phyloP scores from a whole-genome alignment of 2,329 filamentous ascomycete genomes.

The Grosmannia clavigera region DNA sequence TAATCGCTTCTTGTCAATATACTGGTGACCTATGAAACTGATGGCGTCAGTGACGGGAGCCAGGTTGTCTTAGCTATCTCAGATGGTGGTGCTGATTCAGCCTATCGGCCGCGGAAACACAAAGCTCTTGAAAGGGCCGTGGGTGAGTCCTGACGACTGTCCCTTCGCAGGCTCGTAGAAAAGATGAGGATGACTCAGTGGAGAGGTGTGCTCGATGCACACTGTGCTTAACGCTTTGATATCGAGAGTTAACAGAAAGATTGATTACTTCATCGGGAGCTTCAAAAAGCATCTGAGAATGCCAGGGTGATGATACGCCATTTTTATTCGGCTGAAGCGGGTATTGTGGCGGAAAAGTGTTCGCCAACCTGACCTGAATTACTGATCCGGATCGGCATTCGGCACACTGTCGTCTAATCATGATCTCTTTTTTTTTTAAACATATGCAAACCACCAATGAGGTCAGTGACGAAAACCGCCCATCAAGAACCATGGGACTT shows the following conservation, averaged over 20 bases:
- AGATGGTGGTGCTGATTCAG: not conserved
- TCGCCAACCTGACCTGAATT: not conserved
- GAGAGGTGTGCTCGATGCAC: too few relatives aligned
- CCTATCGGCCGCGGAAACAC: not conserved
- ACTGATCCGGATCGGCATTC: not conserved
- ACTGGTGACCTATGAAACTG: not conserved
- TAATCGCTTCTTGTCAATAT: not conserved
- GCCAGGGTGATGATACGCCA: not conserved
- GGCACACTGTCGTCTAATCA: not conserved
- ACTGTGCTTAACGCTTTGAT: too few relatives aligned
- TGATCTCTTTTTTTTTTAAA: not conserved
- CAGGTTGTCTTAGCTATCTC: not conserved
- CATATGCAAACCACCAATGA: not conserved
- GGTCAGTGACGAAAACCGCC: not conserved
- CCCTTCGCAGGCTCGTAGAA: not conserved
- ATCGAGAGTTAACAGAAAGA: not conserved
- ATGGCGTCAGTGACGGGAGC: not conserved
- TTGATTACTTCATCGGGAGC: not conserved
- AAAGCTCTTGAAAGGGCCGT: not conserved
- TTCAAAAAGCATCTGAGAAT: not conserved
- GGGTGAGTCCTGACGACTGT: not conserved
- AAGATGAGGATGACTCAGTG: not conserved
- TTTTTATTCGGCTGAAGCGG: not conserved
- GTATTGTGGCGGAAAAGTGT: not conserved
- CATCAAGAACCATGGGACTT: not conserved